phyloP scores from a whole-genome alignment of 108 stramenopile species.

The Epithemia pelagica region DNA sequence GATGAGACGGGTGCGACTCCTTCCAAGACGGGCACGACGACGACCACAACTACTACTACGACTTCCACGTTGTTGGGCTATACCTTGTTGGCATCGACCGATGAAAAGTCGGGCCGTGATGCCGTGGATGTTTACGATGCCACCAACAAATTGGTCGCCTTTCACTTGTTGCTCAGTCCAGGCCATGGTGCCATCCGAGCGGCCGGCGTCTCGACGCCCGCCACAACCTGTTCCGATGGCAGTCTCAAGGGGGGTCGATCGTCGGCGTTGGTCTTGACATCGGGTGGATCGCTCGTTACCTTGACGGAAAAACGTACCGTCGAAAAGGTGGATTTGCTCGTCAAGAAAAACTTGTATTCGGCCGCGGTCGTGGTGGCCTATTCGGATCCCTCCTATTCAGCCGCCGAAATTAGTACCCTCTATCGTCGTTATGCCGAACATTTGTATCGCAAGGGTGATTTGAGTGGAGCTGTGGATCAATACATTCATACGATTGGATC shows the following conservation, averaged over 20 bases:
- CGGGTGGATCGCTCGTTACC: conserved; percentile 77
- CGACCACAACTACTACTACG: neutral
- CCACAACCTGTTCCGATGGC: conserved; percentile 30
- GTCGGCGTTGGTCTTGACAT: conserved; percentile 66
- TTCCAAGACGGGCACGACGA: neutral
- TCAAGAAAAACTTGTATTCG: conserved; percentile 81
- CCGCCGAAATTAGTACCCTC: conserved; percentile 67
- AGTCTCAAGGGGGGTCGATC: conserved; percentile 53
- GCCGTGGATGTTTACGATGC: conserved; percentile 82
- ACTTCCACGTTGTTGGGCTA: conserved; percentile 25
- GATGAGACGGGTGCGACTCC: neutral
- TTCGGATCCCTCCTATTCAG: conserved; percentile 64
- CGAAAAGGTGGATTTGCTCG: conserved; percentile 85
- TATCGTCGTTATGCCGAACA: conserved; percentile 90
- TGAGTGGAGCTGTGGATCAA: conserved; percentile 84
- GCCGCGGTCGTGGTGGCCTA: conserved; percentile 90
- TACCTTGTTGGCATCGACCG: conserved; percentile 70
- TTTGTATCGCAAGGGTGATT: conserved; percentile 89
- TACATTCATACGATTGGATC: conserved; percentile 93
- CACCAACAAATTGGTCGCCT: conserved; percentile 78
- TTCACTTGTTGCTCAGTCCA: conserved; percentile 74
- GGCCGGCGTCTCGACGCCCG: conserved; percentile 55
- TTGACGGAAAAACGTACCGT: conserved; percentile 79
- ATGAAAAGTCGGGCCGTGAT: conserved; percentile 74
- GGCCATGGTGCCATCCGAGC: conserved; percentile 67